Percentiles rank a stretch among this genome's conserved stretches.
phyloP scores from a whole-genome alignment of 1,139 yeast genomes.

The Kodamaea suecica region DNA sequence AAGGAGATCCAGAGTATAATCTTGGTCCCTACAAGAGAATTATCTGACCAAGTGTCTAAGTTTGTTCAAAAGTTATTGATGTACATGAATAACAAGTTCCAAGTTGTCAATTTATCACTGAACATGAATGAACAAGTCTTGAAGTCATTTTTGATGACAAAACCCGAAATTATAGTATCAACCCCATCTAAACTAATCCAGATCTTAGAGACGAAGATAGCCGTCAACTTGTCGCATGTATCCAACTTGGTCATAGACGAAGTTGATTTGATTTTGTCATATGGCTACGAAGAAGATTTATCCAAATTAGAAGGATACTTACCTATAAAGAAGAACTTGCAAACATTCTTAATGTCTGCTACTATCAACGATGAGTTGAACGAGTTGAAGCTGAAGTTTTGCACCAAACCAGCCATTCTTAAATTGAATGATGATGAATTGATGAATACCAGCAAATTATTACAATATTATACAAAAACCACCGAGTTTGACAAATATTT shows the following conservation, averaged over 20 bases:
- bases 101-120: slow-evolving; percentile 70
- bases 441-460: slow-evolving; percentile 53
- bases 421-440: slow-evolving; percentile 66
- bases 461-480: slow-evolving; percentile 84
- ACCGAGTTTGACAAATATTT: slow-evolving; percentile 90
- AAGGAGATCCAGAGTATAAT: slow-evolving; percentile 51
- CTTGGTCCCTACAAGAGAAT: slow-evolving; percentile 82
- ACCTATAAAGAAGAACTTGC: slow-evolving; percentile 73
- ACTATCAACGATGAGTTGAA: slow-evolving; percentile 87
- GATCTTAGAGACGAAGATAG: slow-evolving; percentile 50
- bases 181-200: slow-evolving; percentile 81
- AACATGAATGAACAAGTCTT: slow-evolving; percentile 71
- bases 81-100: slow-evolving; percentile 68
- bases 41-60: slow-evolving; percentile 76
- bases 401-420: slow-evolving; percentile 82
- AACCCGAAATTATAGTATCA: slow-evolving; percentile 78
- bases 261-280: slow-evolving; percentile 86
- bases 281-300: slow-evolving; percentile 88
- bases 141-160: slow-evolving; percentile 62
- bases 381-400: slow-evolving; percentile 68
- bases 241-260: slow-evolving; percentile 86
- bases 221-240: slow-evolving; percentile 51
- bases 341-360: slow-evolving; percentile 95
- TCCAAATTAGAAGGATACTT: slow-evolving; percentile 57
- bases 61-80: slow-evolving; percentile 66